phyloP scores from a whole-genome alignment of 148 eudicot genomes.

The Fallopia convolvulus region DNA sequence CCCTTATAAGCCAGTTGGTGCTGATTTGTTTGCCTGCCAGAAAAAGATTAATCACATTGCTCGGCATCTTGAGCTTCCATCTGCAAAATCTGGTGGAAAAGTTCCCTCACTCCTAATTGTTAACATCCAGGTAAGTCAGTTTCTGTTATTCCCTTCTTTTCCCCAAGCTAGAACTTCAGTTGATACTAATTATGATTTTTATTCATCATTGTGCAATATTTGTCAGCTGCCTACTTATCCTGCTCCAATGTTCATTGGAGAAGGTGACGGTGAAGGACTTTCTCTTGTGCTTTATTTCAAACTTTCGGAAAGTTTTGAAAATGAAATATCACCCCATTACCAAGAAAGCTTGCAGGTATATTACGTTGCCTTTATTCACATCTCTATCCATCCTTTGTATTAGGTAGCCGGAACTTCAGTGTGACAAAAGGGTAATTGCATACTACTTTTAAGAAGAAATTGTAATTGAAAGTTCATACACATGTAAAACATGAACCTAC shows the following conservation, averaged over 20 bases:
- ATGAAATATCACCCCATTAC: slow-evolving; percentile 59
- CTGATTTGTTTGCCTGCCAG: slow-evolving; percentile 53
- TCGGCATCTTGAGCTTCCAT: slow-evolving; percentile 76
- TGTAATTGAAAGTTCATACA: not conserved
- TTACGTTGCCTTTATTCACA: not conserved
- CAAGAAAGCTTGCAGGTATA: slow-evolving; percentile 63
- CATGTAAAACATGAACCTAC: not conserved
- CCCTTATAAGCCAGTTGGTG: slow-evolving; percentile 71
- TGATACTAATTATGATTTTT: not conserved
- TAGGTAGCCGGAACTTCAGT: not conserved
- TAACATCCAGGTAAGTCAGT: slow-evolving; percentile 60
- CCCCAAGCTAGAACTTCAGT: slow-evolving; percentile 2
- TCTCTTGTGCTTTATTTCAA: slow-evolving; percentile 78
- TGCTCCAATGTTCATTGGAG: slow-evolving; percentile 66
- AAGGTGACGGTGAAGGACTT: slow-evolving; percentile 79
- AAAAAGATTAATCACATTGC: slow-evolving; percentile 83
- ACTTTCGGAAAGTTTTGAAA: slow-evolving; percentile 61
- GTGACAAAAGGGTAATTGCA: not conserved
- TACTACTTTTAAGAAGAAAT: not conserved
- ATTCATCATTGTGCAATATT: not conserved
- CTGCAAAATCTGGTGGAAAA: slow-evolving; percentile 29
- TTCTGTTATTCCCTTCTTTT: not conserved
- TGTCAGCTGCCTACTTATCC: slow-evolving; percentile 75
- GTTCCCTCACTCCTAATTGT: slow-evolving; percentile 62
- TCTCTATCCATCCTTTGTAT: not conserved